phyloP scores from a whole-genome alignment of 306 rosid species.

The Rosa rugosa region DNA sequence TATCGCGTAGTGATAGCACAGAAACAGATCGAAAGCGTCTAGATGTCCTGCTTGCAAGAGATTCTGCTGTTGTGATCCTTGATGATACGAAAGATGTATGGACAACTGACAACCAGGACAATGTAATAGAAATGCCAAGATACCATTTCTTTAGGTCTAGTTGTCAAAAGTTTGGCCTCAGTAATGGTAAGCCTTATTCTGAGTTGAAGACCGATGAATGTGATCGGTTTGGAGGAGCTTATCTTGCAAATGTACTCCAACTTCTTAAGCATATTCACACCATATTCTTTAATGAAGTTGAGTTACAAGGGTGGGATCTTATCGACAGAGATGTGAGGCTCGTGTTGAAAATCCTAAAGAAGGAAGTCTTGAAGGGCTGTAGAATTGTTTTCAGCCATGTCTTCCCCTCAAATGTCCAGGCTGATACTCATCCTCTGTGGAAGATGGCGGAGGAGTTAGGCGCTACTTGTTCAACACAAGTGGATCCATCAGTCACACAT shows the following conservation, averaged over 20 bases:
- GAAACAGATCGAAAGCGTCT: conserved; percentile 80
- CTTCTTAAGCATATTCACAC: conserved; percentile 66
- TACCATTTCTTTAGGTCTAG: conserved; percentile 88
- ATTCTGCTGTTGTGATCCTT: conserved; percentile 78
- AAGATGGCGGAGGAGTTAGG: conserved; percentile 80
- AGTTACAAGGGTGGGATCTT: conserved; percentile 32
- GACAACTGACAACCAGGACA: conserved; percentile 64
- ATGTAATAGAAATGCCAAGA: conserved; percentile 78
- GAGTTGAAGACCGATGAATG: neutral
- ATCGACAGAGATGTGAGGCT: conserved; percentile 68
- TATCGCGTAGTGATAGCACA: conserved; percentile 86
- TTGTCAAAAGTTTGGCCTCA: conserved; percentile 65
- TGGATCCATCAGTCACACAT: conserved; percentile 64
- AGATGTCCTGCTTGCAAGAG: conserved; percentile 78
- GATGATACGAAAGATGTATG: conserved; percentile 91
- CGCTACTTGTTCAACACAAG: conserved; percentile 61
- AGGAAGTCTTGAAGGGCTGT: conserved; percentile 57
- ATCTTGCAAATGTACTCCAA: conserved; percentile 42
- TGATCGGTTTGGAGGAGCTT: neutral
- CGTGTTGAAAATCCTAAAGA: conserved; percentile 37
- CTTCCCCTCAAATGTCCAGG: conserved; percentile 41
- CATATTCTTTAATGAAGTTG: conserved; percentile 62
- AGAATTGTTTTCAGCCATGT: conserved; percentile 64
- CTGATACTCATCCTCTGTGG: conserved; percentile 51
- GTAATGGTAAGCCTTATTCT: conserved; percentile 15